phyloP scores from a whole-genome alignment of 305 asterid species.

The Solanum hybrid region DNA sequence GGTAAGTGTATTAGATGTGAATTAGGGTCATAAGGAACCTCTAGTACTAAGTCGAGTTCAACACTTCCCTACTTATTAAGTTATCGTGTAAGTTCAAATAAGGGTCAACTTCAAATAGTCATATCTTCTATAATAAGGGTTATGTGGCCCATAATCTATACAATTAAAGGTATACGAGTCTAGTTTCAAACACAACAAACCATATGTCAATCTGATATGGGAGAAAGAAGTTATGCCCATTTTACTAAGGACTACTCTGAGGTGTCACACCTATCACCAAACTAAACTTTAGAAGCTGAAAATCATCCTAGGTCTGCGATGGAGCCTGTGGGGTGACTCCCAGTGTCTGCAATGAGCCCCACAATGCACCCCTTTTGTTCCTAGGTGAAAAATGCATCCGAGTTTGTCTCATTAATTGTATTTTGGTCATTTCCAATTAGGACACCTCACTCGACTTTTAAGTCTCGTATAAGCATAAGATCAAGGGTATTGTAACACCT shows the following conservation, averaged over 20 bases:
- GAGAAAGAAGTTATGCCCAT: background rate
- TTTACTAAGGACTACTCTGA: background rate
- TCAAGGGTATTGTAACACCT: background rate
- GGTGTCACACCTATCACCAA: background rate
- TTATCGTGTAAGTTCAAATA: background rate
- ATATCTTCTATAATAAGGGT: background rate
- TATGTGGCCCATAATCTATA: background rate
- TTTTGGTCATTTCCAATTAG: background rate
- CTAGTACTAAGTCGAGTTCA: background rate
- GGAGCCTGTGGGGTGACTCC: background rate
- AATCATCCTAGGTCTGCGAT: background rate
- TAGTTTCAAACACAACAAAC: background rate
- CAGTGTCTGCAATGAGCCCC: background rate
- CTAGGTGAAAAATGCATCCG: background rate
- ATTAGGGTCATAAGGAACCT: background rate
- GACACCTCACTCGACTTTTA: background rate
- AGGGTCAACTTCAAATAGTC: background rate
- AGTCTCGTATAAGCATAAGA: background rate
- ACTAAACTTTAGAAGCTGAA: background rate
- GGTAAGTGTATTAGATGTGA: background rate
- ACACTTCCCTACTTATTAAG: background rate
- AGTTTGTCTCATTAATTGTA: background rate
- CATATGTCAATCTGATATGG: background rate
- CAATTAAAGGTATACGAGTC: background rate
- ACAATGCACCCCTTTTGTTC: background rate